Conservation (phyloP, 176 grass and related monocot genomes). For the Oryza rufipogon region DNA sequence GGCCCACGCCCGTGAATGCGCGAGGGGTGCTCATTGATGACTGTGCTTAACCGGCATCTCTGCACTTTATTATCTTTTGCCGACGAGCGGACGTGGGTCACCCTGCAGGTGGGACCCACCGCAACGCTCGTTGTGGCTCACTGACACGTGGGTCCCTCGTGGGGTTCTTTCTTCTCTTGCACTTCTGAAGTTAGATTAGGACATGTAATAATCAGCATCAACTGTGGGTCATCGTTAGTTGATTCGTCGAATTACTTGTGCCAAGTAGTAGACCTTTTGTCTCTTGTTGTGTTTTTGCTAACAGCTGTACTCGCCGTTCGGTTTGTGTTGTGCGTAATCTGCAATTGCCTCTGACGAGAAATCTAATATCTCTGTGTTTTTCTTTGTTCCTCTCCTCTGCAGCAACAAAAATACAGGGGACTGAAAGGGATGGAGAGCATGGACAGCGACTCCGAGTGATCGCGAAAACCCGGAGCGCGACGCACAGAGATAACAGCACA, state of each 20-base stretch:
- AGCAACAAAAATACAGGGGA: constrained; percentile 58
- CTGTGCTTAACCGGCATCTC: constrained; percentile 22
- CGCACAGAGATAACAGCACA: not conserved
- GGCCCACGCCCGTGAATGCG: constrained; percentile 31
- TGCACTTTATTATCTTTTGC: not conserved
- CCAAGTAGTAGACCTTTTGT: not conserved
- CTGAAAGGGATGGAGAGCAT: constrained; percentile 77
- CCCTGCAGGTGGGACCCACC: not conserved
- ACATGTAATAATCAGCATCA: not conserved
- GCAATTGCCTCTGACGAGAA: not conserved
- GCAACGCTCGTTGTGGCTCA: accelerated
- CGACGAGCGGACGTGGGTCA: not conserved
- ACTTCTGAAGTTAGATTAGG: not conserved
- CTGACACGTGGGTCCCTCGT: not conserved
- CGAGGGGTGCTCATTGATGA: constrained; percentile 27
- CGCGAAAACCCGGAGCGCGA: not conserved
- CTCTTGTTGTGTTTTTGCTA: not conserved
- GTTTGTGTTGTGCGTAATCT: not conserved
- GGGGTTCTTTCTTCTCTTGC: not conserved
- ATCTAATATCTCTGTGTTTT: not conserved
- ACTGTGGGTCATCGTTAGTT: not conserved
- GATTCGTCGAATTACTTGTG: not conserved
- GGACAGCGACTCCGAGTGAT: constrained; percentile 68
- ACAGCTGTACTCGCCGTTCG: not conserved
- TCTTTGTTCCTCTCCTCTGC: not conserved